phyloP scores from a whole-genome alignment of 2,329 filamentous ascomycete species.

The Colletotrichum eremochloae region DNA sequence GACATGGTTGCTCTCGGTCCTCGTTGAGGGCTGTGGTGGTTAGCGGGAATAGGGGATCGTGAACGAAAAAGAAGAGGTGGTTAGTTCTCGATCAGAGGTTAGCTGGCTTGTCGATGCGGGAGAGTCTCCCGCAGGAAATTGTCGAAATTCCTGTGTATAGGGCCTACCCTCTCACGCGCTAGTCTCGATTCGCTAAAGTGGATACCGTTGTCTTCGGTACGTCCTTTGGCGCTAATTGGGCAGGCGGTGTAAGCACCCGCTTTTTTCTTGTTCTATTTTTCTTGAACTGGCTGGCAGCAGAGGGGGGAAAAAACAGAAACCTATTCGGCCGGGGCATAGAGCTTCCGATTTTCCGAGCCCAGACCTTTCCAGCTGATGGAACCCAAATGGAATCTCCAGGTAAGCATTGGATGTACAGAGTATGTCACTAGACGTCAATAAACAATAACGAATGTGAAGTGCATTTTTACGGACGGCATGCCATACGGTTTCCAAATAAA shows the following conservation, averaged over 20 bases:
- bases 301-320: not conserved
- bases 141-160: conserved; percentile 33
- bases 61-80: conserved; percentile 42
- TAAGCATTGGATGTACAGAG: not conserved
- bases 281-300: too few species aligned
- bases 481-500: not conserved
- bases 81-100: conserved; percentile 35
- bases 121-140: conserved; percentile 1
- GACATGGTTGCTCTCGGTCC: conserved; percentile 69
- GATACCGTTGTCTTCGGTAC: not conserved
- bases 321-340: not conserved
- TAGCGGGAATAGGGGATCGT: conserved; percentile 47
- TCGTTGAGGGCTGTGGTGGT: conserved; percentile 42
- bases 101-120: conserved; percentile 19
- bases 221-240: not conserved
- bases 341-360: conserved; percentile 12
- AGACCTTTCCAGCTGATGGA: conserved; percentile 1
- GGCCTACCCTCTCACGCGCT: conserved; percentile 54
- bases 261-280: not conserved
- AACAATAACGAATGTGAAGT: not conserved
- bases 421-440: conserved; percentile 15
- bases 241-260: conserved; percentile 1
- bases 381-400: not conserved
- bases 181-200: conserved; percentile 28
- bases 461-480: not conserved